Evolutionary conservation across 1,284 basidiomycete genomes (phyloP), one percentile per base, ranked within the genome.

Genomic region (Rugosomyces carneus): DNA sequence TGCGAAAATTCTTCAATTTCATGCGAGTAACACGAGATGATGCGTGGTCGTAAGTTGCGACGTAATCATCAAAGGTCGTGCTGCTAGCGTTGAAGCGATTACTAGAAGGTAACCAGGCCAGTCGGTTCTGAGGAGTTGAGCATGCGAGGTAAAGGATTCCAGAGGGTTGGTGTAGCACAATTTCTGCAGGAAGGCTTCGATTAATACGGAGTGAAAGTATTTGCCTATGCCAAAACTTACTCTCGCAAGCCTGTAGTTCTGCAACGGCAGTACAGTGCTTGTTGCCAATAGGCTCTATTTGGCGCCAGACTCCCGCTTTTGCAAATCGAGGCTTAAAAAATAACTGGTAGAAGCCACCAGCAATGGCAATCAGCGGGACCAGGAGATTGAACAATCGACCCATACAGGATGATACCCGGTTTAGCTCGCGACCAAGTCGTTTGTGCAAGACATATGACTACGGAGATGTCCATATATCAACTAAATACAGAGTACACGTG

Each of bases 91-190:
- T 75, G 16, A 81, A 59, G 32, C 65, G 65, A 1, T 50, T 49
- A 0, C 70, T 39, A 1, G 71, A 56, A 2, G 86, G 85, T 0
- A 69, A 63, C 84, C 86, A 89, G 38, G 70, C 62, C 1, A 59
- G 44, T 11, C 84, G 75, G 23, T 66, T 70, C 2, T 59, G 57
- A 1, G 67, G 75, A 0, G 71, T 72, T 1, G 84, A 84, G 56
- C 87, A 89, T 8, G 83, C 83, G 7, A 85, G 70, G 57, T 84
- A 89, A n/a, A 89, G 50, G 8, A 78, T 52, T 24, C 81, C 82
- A 1, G 72, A 72, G 1, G 74, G 67, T 39, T 75, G 65, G 49
- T 81, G 78, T 7, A 81, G 60, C 4, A 80, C 68, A 31, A 76
- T 60, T 59, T 83, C 81, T 83, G 53, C n/a, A n/a, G n/a, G 24